Conservation (phyloP, 768 basidiomycete species). For the Auricularia auricula-judae region DNA sequence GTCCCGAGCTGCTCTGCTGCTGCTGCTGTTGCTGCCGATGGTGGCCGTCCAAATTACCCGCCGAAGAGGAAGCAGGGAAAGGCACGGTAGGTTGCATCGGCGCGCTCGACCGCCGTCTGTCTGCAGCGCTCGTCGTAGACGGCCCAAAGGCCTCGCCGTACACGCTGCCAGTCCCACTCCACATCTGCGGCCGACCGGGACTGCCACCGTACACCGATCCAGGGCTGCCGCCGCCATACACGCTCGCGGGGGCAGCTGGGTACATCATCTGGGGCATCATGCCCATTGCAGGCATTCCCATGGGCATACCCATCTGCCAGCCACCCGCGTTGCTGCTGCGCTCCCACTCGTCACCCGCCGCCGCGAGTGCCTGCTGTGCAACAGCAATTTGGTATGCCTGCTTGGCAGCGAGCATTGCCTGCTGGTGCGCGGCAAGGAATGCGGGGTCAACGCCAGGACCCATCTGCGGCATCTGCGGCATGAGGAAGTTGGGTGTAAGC, state of each 20-base stretch:
- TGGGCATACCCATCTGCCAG: constrained; percentile 34
- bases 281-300: constrained; percentile 16
- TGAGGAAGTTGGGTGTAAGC: constrained; percentile 4
- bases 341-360: constrained; percentile 89
- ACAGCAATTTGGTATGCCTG: constrained; percentile 86
- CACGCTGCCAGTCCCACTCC: constrained; percentile 41
- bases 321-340: constrained; percentile 51
- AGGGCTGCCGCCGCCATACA: constrained; percentile 37
- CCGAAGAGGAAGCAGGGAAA: constrained; percentile 8
- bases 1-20: constrained; percentile 7
- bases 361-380: constrained; percentile 81
- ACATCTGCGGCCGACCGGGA: constrained; percentile 2
- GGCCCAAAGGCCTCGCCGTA: constrained; percentile 60
- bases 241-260: constrained; percentile 37
- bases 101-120: constrained; percentile 3
- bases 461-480: constrained; percentile 9
- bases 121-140: constrained; percentile 9
- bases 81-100: constrained; percentile 11
- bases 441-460: constrained; percentile 31
- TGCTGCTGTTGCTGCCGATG: background rate
- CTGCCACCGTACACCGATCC: constrained; percentile 9
- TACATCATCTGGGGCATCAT: constrained; percentile 32
- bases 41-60: background rate
- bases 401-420: constrained; percentile 78
- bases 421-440: constrained; percentile 69